Conservation (phyloP, 106 monocot species). For the Dioscorea dumetorum region DNA sequence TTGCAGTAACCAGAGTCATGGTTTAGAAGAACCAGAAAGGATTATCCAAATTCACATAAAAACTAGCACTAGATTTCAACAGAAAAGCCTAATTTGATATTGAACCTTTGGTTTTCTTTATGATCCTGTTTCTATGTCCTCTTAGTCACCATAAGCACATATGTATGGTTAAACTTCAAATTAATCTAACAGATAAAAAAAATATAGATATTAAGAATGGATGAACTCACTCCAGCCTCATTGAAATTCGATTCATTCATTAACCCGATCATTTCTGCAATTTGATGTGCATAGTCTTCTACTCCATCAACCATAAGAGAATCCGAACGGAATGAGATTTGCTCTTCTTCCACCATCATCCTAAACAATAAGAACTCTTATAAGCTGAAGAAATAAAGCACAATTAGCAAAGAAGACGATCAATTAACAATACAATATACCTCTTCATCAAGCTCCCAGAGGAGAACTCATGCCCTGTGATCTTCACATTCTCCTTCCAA, state of each 20-base stretch:
- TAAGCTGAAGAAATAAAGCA: neutral
- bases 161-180: no score
- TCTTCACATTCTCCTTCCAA: conserved; percentile 96
- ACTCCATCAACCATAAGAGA: conserved; percentile 86
- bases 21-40: no score
- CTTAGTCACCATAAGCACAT: no score
- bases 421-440: conserved; percentile 13
- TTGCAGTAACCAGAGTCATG: no score
- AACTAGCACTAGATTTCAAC: no score
- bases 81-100: no score
- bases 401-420: neutral
- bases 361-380: conserved; percentile 25
- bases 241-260: conserved; percentile 77
- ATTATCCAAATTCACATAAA: no score
- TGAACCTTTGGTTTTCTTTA: no score
- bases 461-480: conserved; percentile 82
- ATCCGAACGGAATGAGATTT: conserved; percentile 72
- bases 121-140: no score
- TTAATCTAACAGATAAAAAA: no score
- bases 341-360: conserved; percentile 96
- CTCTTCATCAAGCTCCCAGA: conserved; percentile 91
- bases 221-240: conserved; percentile 61
- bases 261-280: conserved; percentile 90
- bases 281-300: conserved; percentile 91
- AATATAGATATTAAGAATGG: neutral